Base-by-base conservation (phyloP, 2,329 filamentous ascomycete genomes). In the Cadophora sp. region DNA sequence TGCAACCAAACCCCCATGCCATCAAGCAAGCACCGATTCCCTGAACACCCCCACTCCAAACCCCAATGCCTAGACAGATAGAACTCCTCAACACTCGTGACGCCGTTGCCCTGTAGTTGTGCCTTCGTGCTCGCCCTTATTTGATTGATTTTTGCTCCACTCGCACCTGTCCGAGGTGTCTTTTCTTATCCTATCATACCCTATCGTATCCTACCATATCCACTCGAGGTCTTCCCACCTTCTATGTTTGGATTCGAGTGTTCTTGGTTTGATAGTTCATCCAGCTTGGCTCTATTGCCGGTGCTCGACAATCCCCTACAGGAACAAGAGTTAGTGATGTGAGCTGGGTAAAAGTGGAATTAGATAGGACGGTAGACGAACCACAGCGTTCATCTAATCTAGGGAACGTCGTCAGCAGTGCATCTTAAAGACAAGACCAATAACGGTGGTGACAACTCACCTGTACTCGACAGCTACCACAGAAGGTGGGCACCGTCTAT, bases 401-500 rank as follows among this genome's bases (percentile, higher is more conserved):
- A 67, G 59, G 50, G 8, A 20, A 55, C 4, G 56, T 69, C 56
- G 69, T 66, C 65, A 71, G 66, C 61, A 62, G 50, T 64, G 50
- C 43, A 58, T 65, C 45, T 48, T 56, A 18, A 8, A 13, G 30
- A 53, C 13, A 33, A 27, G 20, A 18, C n/a, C 20, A 20, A 14
- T 39, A 14, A 27, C 22, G 16, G 27, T 48, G 24, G 59, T 64
- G 62, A 62, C 36, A 60, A 71, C 66, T 67, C 65, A 74, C 73
- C 73, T 68, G 60, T 70, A 75, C 58, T 75, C 70, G 58, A 74
- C 70, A 11, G 74, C 72, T 51, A 76, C 84, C 36, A 87, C 81
- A 68, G 85, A 85, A 18, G 83, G 81, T 24, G 82, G 82, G 76
- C 85, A 87, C 68, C 85, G 79, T 69, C 81, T 83, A 70, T 87